Evolutionary conservation across 2,329 filamentous ascomycete genomes (phyloP).

Genomic region (Hirsutella minnesotensis): DNA sequence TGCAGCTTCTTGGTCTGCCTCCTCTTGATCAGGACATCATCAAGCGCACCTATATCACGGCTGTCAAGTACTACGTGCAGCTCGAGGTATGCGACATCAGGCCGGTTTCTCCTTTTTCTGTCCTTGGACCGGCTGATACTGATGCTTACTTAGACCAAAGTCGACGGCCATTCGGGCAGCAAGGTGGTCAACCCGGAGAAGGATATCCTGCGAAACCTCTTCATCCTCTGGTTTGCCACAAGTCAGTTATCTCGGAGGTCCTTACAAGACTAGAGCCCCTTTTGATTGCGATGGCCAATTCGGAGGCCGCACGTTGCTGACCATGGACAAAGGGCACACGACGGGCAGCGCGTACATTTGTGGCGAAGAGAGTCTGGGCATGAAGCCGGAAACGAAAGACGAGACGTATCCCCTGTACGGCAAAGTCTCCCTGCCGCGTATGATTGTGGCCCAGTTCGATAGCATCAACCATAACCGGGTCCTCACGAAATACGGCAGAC

Average conservation of each 20-base stretch:
- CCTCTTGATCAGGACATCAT: constrained; percentile 5
- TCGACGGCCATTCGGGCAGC: constrained; percentile 1
- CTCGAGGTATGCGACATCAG: constrained; percentile 11
- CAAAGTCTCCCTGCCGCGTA: constrained; percentile 28
- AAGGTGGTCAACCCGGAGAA: constrained; percentile 14
- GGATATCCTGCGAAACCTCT: constrained; percentile 25
- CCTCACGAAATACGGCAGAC: constrained; percentile 19
- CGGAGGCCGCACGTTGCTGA: too few relatives aligned
- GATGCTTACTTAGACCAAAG: constrained; percentile 1
- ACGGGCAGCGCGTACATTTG: constrained; percentile 30
- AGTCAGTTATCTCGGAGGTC: constrained; percentile 21
- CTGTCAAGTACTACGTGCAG: constrained; percentile 10
- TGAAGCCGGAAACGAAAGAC: constrained; percentile 21
- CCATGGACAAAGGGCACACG: constrained; percentile 26
- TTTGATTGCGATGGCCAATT: too few relatives aligned
- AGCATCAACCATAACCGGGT: constrained; percentile 25
- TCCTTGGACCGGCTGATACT: neutral
- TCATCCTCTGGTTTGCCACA: constrained; percentile 33
- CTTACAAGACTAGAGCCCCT: too few relatives aligned
- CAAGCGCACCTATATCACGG: constrained; percentile 10
- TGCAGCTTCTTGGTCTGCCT: neutral
- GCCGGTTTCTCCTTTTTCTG: neutral
- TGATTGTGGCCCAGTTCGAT: constrained; percentile 34
- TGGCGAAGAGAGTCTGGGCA: constrained; percentile 27
- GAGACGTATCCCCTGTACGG: constrained; percentile 24